These are phyloP conservation scores for Peronospora destructor DNA, from an alignment of 352 stramenopile species.

Conservation along the genomic window DNA sequence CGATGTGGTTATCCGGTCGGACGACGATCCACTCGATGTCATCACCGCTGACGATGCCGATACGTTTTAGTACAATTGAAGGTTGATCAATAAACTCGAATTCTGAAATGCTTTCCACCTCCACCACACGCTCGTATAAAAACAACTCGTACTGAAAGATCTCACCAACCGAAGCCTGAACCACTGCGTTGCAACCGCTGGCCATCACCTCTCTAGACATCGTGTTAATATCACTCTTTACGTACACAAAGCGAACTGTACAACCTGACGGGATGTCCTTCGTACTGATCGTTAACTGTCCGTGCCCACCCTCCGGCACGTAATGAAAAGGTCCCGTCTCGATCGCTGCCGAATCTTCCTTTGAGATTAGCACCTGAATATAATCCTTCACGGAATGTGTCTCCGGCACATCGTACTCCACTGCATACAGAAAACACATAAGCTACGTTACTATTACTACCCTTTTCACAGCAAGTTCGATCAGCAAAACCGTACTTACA, in stretches of 20 bases:
- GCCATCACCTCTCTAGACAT: constrained; percentile 78
- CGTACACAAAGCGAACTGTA: constrained; percentile 79
- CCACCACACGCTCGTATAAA: constrained; percentile 82
- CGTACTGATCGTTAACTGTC: constrained; percentile 73
- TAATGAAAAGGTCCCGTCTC: constrained; percentile 76
- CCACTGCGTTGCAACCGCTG: constrained; percentile 77
- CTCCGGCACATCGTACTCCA: constrained; percentile 75
- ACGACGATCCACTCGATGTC: constrained; percentile 81
- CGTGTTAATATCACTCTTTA: constrained; percentile 84
- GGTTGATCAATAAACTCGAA: constrained; percentile 86
- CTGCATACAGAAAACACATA: constrained; percentile 23
- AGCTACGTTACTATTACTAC: not conserved
- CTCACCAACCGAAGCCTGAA: constrained; percentile 77
- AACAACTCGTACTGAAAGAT: constrained; percentile 87
- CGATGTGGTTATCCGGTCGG: constrained; percentile 78
- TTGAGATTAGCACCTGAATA: constrained; percentile 75
- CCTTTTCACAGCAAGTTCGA: not conserved
- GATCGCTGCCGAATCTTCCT: constrained; percentile 64
- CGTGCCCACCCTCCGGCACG: constrained; percentile 50
- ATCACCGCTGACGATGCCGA: constrained; percentile 64
- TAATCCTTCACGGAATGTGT: constrained; percentile 83
- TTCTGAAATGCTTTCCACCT: constrained; percentile 80
- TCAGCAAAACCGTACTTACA: constrained; percentile 28
- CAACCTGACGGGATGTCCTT: constrained; percentile 57
- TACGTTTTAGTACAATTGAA: constrained; percentile 79